Base-by-base conservation (phyloP, 140 eudicot genomes). In the Oenanthe javanica region DNA sequence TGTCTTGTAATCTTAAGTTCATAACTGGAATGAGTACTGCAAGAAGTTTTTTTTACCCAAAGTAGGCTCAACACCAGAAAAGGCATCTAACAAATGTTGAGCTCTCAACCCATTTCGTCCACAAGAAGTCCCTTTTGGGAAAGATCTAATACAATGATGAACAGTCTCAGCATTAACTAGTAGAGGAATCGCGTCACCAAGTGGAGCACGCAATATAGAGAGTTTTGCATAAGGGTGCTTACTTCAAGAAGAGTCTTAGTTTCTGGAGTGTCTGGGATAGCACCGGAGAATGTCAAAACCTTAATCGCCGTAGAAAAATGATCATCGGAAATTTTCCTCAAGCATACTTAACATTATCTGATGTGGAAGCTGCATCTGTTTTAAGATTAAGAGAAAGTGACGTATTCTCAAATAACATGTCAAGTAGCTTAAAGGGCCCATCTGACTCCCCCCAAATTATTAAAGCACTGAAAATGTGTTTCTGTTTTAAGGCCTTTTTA, bases 1-100 rank as follows among this genome's bases (percentile, higher is more conserved):
- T 45, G 7, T 45, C 47, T 3, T 45, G 47, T 6, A 15, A 77
- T 49, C 72, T 79, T 63, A 72, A 21, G 78, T 82, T 86, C 79
- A 82, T 77, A 1, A 38, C 47, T 45, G 47, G 47, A 45, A 6
- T 45, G 47, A 45, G 47, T 4, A 45, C 47, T 45, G 7, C 47
- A 6, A 42, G 10, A 45, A 45, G 7, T 6, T 45, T 6, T 45
- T 45, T 45, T 45, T 4, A 45, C 36, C 36, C 47, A 45, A 45
- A 45, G 47, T 45, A 45, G 47, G 1, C 47, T 45, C 47, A 45
- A 45, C 7, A 31, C 36, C 36, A 31, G 36, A 31, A 31, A 31
- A 31, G 36, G 36, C 36, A 31, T 31, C 36, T 31, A 31, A 31
- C 36, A 31, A 31, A 31, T 31, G 36, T 31, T 31, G 36, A 31